Base-by-base conservation (phyloP, 805 yeast species). In the Candida peoriensis region DNA sequence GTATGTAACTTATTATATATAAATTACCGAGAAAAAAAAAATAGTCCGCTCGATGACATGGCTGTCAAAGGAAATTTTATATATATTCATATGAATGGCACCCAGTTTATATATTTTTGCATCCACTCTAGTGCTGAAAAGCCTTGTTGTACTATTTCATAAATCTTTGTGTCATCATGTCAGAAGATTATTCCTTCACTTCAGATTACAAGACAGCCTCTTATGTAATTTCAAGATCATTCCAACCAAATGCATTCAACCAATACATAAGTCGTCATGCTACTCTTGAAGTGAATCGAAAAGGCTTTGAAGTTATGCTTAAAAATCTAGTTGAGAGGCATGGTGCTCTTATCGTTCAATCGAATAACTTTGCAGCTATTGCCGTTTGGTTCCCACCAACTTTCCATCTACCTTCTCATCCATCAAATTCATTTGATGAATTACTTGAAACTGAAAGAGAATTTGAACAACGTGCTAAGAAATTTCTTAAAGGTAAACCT, bases 151-250 rank as follows among this genome's bases (percentile, higher is more conserved):
- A n/a, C n/a, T n/a, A n/a, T n/a, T n/a, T n/a, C n/a, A n/a, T n/a
- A n/a, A n/a, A 22, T 22, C 24, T 13, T 22, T 22, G 6, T 11
- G n/a, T 23, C 8, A 24, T 3, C 8, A 24, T 24, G 26, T 2
- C 6, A 5, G 5, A 9, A 14, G 17, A 15, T 8, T 24, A 24
- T 11, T 3, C 89, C 87, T 50, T 75, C 66, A 55, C 26, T 81
- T 89, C 38, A 79, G 46, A 49, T 22, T 36, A 33, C 17, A 14
- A 28, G 10, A n/a, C 27, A 8, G 38, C 46, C 8, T 47, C 47
- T 7, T 40, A 37, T 4, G 28, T 39, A 16, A 35, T 49, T n/a
- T 46, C 45, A 8, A 39, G 32, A 6, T 50, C 54, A 1, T 47
- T 47, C 30, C 47, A 49, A 15, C 33, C 46, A 12, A 49, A 46